Conservation (phyloP, 2,329 filamentous ascomycete genomes). For the Penicillium psychrosexuale region DNA sequence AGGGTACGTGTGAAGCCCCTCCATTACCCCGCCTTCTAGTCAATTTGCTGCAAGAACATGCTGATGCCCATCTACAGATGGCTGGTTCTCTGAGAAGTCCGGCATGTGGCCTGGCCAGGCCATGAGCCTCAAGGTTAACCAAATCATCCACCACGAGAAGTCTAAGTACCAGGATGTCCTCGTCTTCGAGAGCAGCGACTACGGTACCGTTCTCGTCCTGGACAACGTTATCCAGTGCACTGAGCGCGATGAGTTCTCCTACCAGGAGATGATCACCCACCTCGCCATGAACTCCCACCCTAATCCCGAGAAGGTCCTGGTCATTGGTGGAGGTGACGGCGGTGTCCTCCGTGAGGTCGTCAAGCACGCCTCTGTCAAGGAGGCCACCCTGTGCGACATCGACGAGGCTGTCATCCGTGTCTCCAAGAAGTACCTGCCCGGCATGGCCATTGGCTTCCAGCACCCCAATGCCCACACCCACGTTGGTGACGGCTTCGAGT, state of each 20-base stretch:
- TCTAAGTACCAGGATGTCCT: conserved; percentile 98
- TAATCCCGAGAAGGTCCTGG: conserved; percentile 95
- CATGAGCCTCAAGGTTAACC: conserved; percentile 97
- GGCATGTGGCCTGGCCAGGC: conserved; percentile 99
- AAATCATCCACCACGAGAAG: conserved; percentile 98
- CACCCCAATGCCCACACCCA: conserved; percentile 92
- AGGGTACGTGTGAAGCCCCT: conserved; percentile 52
- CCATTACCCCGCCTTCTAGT: conserved; percentile 16
- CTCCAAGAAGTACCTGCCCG: conserved; percentile 95
- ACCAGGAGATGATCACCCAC: conserved; percentile 99
- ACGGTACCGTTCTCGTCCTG: conserved; percentile 92
- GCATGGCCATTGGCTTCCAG: conserved; percentile 88
- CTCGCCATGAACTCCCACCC: conserved; percentile 98
- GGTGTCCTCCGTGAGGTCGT: conserved; percentile 97
- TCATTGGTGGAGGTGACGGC: conserved; percentile 96
- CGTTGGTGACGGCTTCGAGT: conserved; percentile 98
- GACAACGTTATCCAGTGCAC: conserved; percentile 99
- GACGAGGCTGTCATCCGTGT: conserved; percentile 98
- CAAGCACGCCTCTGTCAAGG: conserved; percentile 97
- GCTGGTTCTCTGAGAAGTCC: conserved; percentile 99
- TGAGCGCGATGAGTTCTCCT: conserved; percentile 97
- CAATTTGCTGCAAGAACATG: conserved; percentile 6
- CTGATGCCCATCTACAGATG: conserved; percentile 62
- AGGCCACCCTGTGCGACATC: conserved; percentile 96
- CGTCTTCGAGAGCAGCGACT: conserved; percentile 96